Base-by-base conservation (phyloP, 768 basidiomycete species). In the Kwoniella sp. region DNA sequence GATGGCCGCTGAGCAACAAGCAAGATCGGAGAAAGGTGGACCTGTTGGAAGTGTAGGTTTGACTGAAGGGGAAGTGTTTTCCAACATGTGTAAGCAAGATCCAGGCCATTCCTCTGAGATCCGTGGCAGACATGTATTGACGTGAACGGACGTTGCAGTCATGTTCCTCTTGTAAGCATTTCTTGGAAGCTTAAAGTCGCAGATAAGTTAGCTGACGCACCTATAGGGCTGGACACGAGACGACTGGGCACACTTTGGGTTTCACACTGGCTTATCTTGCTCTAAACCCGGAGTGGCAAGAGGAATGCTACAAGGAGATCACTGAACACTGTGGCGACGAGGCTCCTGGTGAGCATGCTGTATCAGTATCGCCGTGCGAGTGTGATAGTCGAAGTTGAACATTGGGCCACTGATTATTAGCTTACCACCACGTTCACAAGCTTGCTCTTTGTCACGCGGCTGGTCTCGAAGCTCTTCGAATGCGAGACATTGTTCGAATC, bases 171-270 rank as follows among this genome's bases (percentile, higher is more conserved):
- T 58, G 57, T 58, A 36, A 58, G 57, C 37, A 19, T 8, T 27
- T 19, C 22, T 46, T n/a, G 13, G 17, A 15, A n/a, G 1, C 27
- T 30, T 10, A 26, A 8, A 15, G 12, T 13, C 2, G 27, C 21
- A 51, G 22, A 51, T 21, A 30, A 19, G 30, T n/a, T n/a, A n/a
- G n/a, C n/a, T n/a, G n/a, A n/a, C 30, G 10, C 19, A 19, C 10
- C 26, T 24, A 17, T 47, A 76, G 74, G 17, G 76, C 76, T 12
- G 76, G 76, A 10, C 76, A 75, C 49, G 77, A 76, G 53, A 79
- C 78, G 1, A 68, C 71, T 2, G 73, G 70, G 9, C 71, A 79
- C 53, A 70, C 71, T 15, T 54, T 79, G n/a, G 59, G 71, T 24
- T 76, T 73, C 49, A 59, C 72, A 19, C 63, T 77, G 19, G 73